Percentiles rank a stretch among this genome's conserved stretches.
Conservation (phyloP, 129 eudicot species). For the Artemisia annua region DNA sequence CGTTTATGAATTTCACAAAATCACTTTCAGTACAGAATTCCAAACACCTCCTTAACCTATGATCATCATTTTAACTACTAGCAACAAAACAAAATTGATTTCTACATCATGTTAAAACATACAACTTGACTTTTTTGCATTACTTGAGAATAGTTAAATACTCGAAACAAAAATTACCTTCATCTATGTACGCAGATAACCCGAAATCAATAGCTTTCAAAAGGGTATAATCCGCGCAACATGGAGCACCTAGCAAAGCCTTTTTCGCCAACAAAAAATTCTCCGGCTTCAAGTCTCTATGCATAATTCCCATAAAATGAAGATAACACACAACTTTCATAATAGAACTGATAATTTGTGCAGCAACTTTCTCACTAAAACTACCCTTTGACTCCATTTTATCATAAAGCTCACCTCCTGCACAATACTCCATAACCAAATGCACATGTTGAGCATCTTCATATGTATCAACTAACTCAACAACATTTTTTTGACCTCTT, state of each 20-base stretch:
- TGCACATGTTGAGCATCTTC: constrained; percentile 63
- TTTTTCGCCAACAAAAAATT: constrained; percentile 69
- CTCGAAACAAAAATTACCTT: constrained; percentile 43
- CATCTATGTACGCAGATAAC: constrained; percentile 65
- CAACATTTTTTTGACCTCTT: constrained; percentile 63
- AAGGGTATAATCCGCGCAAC: constrained; percentile 41
- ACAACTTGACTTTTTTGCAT: background rate
- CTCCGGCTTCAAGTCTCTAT: constrained; percentile 89
- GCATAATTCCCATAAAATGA: constrained; percentile 93
- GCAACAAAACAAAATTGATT: background rate
- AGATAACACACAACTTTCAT: constrained; percentile 75
- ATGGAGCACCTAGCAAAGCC: constrained; percentile 27
- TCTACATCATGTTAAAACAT: background rate
- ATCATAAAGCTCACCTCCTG: constrained; percentile 84
- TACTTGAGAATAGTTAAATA: background rate
- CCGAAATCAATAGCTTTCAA: constrained; percentile 90
- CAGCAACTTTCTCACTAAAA: constrained; percentile 75
- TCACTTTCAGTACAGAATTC: background rate
- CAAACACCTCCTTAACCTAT: background rate
- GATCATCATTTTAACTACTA: background rate
- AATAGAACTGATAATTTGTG: constrained; percentile 61
- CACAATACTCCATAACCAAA: constrained; percentile 89
- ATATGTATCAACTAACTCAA: constrained; percentile 57
- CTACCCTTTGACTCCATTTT: constrained; percentile 76
- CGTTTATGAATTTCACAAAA: background rate